These are phyloP conservation scores for Primulina huaijiensis DNA, from an alignment of 257 asterid genomes.

Conservation along the genomic window DNA sequence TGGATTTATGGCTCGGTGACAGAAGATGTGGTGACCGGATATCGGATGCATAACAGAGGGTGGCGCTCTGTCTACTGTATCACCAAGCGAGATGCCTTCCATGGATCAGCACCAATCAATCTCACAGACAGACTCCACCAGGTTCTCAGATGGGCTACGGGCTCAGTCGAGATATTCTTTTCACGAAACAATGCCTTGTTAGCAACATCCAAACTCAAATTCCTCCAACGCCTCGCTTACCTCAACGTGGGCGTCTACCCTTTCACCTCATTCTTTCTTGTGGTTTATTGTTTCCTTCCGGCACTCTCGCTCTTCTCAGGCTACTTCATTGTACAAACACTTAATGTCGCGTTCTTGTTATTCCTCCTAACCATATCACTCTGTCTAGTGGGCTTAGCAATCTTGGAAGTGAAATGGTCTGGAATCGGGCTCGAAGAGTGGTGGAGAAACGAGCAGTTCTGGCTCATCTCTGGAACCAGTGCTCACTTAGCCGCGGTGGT, in stretches of 20 bases:
- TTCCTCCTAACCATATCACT: conserved; percentile 43
- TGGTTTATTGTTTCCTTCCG: conserved; percentile 62
- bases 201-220: conserved; percentile 31
- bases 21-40: conserved; percentile 70
- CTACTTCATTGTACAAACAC: conserved; percentile 44
- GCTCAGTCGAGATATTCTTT: conserved; percentile 65
- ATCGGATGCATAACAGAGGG: conserved; percentile 66
- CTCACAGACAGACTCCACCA: conserved; percentile 67
- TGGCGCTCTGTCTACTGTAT: conserved; percentile 66
- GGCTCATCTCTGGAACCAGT: conserved; percentile 61
- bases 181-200: conserved; percentile 53
- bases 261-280: conserved; percentile 53
- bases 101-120: conserved; percentile 65
- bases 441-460: conserved; percentile 71
- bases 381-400: conserved; percentile 43
- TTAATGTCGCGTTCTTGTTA: conserved; percentile 42
- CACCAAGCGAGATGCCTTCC: conserved; percentile 57
- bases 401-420: conserved; percentile 56
- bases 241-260: conserved; percentile 66
- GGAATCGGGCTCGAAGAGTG: conserved; percentile 58
- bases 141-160: conserved; percentile 67
- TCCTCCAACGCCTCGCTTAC: conserved; percentile 59
- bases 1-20: conserved; percentile 71
- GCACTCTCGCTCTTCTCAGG: conserved; percentile 64
- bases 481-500: conserved; percentile 62